phyloP scores from a whole-genome alignment of 1,284 basidiomycete species.

The Polyporus tsugae region DNA sequence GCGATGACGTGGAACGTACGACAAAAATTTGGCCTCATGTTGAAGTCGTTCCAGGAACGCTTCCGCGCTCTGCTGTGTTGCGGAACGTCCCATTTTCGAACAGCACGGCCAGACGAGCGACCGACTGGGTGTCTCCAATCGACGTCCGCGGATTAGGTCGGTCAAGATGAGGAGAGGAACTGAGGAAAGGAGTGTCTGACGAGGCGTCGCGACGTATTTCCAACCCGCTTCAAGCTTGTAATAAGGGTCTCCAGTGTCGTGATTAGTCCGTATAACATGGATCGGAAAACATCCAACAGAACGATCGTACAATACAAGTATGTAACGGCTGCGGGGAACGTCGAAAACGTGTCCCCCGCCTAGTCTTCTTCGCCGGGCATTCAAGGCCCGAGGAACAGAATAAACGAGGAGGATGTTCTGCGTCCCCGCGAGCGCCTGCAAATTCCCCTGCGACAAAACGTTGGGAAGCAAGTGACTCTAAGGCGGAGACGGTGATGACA shows the following conservation, averaged over 20 bases:
- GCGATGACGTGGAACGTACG: not conserved
- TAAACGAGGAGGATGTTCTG: constrained; percentile 51
- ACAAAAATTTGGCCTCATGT: constrained; percentile 1
- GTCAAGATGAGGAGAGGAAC: not conserved
- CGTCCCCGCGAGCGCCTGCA: constrained; percentile 72
- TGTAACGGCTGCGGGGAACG: not conserved
- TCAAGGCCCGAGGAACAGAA: constrained; percentile 39
- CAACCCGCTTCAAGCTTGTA: not conserved
- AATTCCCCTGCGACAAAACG: constrained; percentile 48
- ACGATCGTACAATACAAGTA: constrained; percentile 8
- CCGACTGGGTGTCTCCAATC: too few species aligned
- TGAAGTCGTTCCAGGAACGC: not conserved
- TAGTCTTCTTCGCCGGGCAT: constrained; percentile 44
- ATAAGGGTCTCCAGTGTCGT: not conserved
- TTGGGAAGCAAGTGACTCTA: constrained; percentile 70
- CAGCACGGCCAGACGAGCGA: not conserved
- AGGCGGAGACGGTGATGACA: constrained; percentile 57
- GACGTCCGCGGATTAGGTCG: too few species aligned
- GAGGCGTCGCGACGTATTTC: not conserved
- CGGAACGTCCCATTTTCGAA: not conserved
- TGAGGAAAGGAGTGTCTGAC: not conserved
- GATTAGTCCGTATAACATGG: not conserved
- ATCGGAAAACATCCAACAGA: not conserved
- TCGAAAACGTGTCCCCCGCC: constrained; percentile 42
- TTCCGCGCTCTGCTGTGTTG: not conserved